phyloP scores from a whole-genome alignment of 306 rosid species.

The Quercus cerris region DNA sequence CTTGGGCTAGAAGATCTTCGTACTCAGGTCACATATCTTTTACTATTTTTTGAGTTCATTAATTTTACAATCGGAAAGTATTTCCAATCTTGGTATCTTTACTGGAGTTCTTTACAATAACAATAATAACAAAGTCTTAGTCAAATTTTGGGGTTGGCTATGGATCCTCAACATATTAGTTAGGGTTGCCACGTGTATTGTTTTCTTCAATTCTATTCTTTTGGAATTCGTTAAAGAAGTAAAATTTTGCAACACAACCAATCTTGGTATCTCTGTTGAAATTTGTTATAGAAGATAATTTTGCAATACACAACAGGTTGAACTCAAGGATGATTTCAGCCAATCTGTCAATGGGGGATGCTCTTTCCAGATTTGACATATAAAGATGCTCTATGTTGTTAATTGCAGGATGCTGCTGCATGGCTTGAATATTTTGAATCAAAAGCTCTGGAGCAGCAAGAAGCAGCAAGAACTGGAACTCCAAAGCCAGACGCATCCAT shows the following conservation, averaged over 20 bases:
- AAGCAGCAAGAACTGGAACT: constrained; percentile 86
- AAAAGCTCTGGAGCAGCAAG: constrained; percentile 94
- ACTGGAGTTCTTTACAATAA: neutral
- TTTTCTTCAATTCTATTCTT: too few relatives aligned
- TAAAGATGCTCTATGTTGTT: constrained; percentile 1
- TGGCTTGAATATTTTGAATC: constrained; percentile 98
- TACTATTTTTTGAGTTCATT: neutral
- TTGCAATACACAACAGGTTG: neutral
- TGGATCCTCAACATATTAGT: too few relatives aligned
- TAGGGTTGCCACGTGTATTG: too few relatives aligned
- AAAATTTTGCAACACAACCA: too few relatives aligned
- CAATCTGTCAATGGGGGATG: neutral
- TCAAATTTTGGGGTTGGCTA: too few relatives aligned
- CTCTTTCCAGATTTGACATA: constrained; percentile 4
- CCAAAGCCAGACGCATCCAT: constrained; percentile 89
- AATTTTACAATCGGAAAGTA: neutral
- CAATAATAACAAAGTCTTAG: too few relatives aligned
- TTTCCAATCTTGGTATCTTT: neutral
- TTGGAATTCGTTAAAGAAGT: too few relatives aligned
- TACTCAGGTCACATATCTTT: constrained; percentile 58
- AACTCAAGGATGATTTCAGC: neutral
- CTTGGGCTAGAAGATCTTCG: constrained; percentile 95
- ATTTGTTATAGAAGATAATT: neutral
- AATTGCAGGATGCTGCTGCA: constrained; percentile 87
- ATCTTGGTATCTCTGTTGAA: neutral